These are phyloP conservation scores for Camillea tinctor DNA, from an alignment of 2,329 filamentous ascomycete species.

Conservation along the genomic window DNA sequence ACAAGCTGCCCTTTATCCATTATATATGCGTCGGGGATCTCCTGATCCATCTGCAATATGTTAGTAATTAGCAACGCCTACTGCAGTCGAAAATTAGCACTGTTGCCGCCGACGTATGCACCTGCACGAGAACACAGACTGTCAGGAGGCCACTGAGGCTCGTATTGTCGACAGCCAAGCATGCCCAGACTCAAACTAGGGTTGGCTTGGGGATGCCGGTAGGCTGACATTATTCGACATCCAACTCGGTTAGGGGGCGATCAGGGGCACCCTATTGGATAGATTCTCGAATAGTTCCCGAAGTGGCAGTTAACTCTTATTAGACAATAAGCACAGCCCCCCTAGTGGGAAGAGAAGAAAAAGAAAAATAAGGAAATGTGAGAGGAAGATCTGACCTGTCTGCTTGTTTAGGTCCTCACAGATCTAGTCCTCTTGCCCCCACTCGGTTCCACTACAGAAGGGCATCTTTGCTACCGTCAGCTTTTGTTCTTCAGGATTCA, in stretches of 20 bases:
- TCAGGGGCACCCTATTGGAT: slow-evolving; percentile 13
- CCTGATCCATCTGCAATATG: background rate
- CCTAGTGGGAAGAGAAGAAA: background rate
- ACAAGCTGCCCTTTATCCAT: background rate
- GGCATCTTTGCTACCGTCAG: background rate
- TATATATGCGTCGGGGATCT: background rate
- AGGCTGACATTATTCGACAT: background rate
- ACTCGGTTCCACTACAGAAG: background rate
- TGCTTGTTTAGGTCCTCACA: background rate
- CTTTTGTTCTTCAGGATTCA: background rate
- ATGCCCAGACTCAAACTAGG: background rate
- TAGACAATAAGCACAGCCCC: background rate
- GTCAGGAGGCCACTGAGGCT: background rate
- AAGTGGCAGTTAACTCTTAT: slow-evolving; percentile 9
- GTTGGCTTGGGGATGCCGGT: slow-evolving; percentile 2
- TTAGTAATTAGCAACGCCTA: background rate
- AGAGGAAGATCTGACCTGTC: background rate
- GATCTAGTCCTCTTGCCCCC: background rate
- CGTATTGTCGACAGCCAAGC: background rate
- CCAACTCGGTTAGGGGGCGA: background rate
- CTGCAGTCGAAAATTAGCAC: background rate
- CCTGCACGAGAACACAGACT: background rate
- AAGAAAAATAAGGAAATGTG: background rate
- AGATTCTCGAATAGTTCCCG: slow-evolving; percentile 4
- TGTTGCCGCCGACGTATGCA: background rate